These are phyloP conservation scores for Tetrapisispora nanseiensis DNA, from an alignment of 805 yeast genomes.

Conservation along the genomic window DNA sequence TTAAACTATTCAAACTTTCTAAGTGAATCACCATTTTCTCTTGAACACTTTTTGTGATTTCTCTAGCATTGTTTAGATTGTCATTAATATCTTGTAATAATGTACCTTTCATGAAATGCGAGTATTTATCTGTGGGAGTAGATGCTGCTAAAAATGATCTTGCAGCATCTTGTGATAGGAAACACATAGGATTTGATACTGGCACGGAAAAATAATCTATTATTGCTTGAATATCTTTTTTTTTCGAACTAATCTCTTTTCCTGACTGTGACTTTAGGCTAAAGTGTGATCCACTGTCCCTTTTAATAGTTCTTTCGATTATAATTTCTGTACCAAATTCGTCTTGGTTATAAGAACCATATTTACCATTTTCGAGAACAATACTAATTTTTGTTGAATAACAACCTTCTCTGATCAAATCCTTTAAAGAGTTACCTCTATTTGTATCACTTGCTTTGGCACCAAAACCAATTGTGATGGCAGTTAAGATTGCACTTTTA, in stretches of 20 bases:
- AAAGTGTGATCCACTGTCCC: slow-evolving; percentile 45
- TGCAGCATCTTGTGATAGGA: slow-evolving; percentile 89
- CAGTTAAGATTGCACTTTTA: slow-evolving; percentile 79
- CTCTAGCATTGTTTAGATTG: slow-evolving; percentile 38
- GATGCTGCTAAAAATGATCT: slow-evolving; percentile 77
- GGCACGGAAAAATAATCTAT: slow-evolving; percentile 64
- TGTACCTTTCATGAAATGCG: slow-evolving; percentile 73
- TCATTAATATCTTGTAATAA: slow-evolving; percentile 55
- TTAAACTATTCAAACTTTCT: slow-evolving; percentile 32
- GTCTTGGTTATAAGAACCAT: slow-evolving; percentile 54
- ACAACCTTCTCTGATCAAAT: slow-evolving; percentile 69
- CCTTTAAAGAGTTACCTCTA: slow-evolving; percentile 64
- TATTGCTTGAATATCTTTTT: slow-evolving; percentile 56
- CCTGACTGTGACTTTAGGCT: slow-evolving; percentile 44
- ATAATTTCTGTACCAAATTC: slow-evolving; percentile 59
- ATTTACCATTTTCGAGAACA: slow-evolving; percentile 52
- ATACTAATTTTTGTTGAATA: slow-evolving; percentile 58
- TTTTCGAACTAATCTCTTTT: slow-evolving; percentile 47
- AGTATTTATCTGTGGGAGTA: slow-evolving; percentile 60
- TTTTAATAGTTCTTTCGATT: slow-evolving; percentile 55
- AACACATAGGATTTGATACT: slow-evolving; percentile 84
- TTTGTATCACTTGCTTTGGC: slow-evolving; percentile 82
- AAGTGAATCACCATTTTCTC: slow-evolving; percentile 33
- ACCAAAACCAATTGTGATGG: slow-evolving; percentile 78
- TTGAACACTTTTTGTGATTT: slow-evolving; percentile 30